These are phyloP conservation scores for Pythium dissimile DNA, from an alignment of 352 stramenopile genomes.

Conservation along the genomic window DNA sequence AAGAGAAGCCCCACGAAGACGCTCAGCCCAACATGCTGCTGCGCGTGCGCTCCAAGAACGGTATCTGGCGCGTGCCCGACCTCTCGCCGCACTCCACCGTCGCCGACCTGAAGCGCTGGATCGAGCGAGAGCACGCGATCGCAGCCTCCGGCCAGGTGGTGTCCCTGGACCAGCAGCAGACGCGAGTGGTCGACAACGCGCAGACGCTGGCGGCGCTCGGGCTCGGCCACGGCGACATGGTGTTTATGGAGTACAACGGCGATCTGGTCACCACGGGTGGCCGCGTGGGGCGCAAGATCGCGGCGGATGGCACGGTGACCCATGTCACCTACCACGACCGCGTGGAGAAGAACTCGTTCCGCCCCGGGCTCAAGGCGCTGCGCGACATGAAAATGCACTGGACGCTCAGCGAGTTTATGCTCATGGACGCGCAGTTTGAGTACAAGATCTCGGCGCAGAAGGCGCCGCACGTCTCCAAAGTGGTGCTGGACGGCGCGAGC, in stretches of 20 bases:
- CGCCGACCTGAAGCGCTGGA: constrained; percentile 69
- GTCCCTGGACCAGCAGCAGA: constrained; percentile 48
- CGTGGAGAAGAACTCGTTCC: constrained; percentile 87
- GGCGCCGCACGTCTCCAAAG: constrained; percentile 68
- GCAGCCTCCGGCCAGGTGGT: constrained; percentile 43
- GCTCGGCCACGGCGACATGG: constrained; percentile 74
- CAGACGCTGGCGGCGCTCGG: constrained; percentile 59
- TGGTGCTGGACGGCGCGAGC: constrained; percentile 86
- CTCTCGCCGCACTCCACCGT: constrained; percentile 62
- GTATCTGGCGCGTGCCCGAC: constrained; percentile 80
- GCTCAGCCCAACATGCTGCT: too few species aligned
- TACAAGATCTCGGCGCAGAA: constrained; percentile 97
- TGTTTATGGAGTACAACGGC: constrained; percentile 76
- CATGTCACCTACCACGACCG: constrained; percentile 75
- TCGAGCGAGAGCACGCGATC: constrained; percentile 73
- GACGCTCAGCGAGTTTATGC: constrained; percentile 96
- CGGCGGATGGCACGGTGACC: constrained; percentile 74
- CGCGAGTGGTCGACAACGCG: constrained; percentile 30
- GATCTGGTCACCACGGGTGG: constrained; percentile 51
- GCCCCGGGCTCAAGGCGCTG: constrained; percentile 93
- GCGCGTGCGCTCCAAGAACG: constrained; percentile 85
- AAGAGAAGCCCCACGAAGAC: too few species aligned
- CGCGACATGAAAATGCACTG: constrained; percentile 99
- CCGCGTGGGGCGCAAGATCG: constrained; percentile 65
- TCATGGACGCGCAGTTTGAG: constrained; percentile 96